These are phyloP conservation scores for Haplographium delicatum DNA, from an alignment of 495 filamentous ascomycete genomes.

Conservation along the genomic window DNA sequence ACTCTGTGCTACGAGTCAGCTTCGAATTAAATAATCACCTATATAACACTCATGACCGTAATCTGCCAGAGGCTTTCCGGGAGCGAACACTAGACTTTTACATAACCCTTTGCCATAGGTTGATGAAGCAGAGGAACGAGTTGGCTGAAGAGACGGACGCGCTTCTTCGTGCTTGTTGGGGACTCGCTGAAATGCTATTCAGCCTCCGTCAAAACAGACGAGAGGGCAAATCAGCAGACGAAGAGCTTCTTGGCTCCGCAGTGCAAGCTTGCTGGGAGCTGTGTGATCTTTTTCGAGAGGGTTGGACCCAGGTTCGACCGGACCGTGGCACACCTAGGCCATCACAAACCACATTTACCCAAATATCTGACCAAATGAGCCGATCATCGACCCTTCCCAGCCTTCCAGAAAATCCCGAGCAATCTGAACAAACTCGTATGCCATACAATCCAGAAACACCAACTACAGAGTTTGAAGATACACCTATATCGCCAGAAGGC, in stretches of 20 bases:
- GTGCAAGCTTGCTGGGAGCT: conserved; percentile 94
- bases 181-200: conserved; percentile 88
- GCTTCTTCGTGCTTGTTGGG: conserved; percentile 82
- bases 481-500: conserved; percentile 66
- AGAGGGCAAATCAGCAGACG: conserved; percentile 67
- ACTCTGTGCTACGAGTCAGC: conserved; percentile 84
- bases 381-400: conserved; percentile 21
- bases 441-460: conserved; percentile 69
- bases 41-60: conserved; percentile 84
- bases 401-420: conserved; percentile 23
- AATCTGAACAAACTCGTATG: conserved; percentile 9
- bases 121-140: conserved; percentile 86
- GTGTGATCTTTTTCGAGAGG: conserved; percentile 88
- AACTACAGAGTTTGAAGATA: conserved; percentile 89
- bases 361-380: conserved; percentile 42
- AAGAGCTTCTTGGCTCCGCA: conserved; percentile 77
- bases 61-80: conserved; percentile 79
- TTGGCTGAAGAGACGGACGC: conserved; percentile 75
- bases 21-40: conserved; percentile 94
- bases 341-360: conserved; percentile 63
- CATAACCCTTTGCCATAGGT: conserved; percentile 82
- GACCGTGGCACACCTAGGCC: conserved; percentile 84
- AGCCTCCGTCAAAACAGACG: conserved; percentile 79
- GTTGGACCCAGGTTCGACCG: conserved; percentile 84
- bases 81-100: conserved; percentile 92